Evolutionary conservation across 371 early-diverging fungal species (phyloP).

Genomic region (Saksenaea oblongispora): DNA sequence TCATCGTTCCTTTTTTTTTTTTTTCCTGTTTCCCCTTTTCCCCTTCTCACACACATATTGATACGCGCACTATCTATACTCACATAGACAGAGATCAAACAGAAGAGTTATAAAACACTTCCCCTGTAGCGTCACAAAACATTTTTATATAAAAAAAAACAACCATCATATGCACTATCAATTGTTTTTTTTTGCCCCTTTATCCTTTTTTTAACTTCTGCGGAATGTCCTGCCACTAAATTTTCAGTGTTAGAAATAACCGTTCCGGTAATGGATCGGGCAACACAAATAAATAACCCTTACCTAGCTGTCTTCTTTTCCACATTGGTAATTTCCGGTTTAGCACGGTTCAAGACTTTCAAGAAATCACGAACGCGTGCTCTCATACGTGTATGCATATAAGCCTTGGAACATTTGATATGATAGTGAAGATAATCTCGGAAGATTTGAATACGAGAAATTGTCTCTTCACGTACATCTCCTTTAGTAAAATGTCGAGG

Average conservation of each 20-base stretch:
- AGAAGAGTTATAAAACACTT: background rate
- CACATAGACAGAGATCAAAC: too few species aligned
- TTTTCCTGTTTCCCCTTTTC: background rate
- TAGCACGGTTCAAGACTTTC: conserved; percentile 97
- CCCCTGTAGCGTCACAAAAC: background rate
- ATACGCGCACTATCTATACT: background rate
- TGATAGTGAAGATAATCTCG: conserved; percentile 98
- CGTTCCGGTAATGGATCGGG: background rate
- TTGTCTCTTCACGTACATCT: conserved; percentile 83
- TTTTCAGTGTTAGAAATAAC: background rate
- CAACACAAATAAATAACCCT: conserved; percentile 1
- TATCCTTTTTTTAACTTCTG: conserved; percentile 17
- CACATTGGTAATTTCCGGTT: conserved; percentile 78
- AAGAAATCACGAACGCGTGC: conserved; percentile 93
- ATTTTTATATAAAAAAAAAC: background rate
- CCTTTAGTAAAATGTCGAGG: conserved; percentile 83
- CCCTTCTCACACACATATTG: background rate
- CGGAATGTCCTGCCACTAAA: conserved; percentile 39
- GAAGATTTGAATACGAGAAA: conserved; percentile 94
- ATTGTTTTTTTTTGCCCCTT: background rate
- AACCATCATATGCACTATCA: background rate
- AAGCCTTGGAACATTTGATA: conserved; percentile 98
- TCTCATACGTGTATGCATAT: conserved; percentile 98
- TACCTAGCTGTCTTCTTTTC: conserved; percentile 90
- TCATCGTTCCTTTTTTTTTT: background rate